Conservation (phyloP, 768 basidiomycete species). For the Suillus subluteus region DNA sequence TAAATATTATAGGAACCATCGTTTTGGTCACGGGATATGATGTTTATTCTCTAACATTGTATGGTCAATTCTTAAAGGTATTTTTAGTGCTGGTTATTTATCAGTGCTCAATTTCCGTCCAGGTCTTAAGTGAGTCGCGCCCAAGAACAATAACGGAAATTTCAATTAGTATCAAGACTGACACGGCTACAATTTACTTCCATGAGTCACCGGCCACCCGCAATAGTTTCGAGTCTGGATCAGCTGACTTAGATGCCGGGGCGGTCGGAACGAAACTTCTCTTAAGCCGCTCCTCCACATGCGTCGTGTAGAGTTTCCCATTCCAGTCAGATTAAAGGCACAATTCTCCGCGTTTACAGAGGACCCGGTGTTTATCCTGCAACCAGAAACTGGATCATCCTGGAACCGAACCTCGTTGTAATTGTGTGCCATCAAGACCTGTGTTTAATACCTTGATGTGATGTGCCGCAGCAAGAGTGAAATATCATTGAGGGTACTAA, state of each 20-base stretch:
- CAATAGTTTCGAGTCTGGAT: neutral
- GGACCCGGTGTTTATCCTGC: neutral
- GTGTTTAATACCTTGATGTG: neutral
- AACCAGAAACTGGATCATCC: too few relatives aligned
- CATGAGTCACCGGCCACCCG: too few relatives aligned
- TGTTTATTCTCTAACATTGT: too few relatives aligned
- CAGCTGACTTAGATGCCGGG: neutral
- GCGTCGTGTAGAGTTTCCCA: neutral
- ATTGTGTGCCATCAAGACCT: neutral
- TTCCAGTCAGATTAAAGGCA: neutral
- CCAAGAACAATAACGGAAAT: neutral
- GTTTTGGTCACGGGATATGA: too few relatives aligned
- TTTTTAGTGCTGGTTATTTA: too few relatives aligned
- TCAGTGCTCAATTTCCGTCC: too few relatives aligned
- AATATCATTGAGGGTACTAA: neutral
- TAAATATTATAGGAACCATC: too few relatives aligned
- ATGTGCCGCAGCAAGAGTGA: neutral
- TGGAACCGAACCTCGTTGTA: neutral
- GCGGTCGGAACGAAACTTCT: neutral
- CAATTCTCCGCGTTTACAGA: neutral
- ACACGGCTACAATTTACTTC: too few relatives aligned
- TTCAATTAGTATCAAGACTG: too few relatives aligned
- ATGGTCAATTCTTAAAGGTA: too few relatives aligned
- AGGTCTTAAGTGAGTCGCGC: too few relatives aligned
- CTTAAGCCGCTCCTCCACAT: neutral